Evolutionary conservation across 2,329 filamentous ascomycete genomes (phyloP).

Genomic region (Aspergillus sp.): DNA sequence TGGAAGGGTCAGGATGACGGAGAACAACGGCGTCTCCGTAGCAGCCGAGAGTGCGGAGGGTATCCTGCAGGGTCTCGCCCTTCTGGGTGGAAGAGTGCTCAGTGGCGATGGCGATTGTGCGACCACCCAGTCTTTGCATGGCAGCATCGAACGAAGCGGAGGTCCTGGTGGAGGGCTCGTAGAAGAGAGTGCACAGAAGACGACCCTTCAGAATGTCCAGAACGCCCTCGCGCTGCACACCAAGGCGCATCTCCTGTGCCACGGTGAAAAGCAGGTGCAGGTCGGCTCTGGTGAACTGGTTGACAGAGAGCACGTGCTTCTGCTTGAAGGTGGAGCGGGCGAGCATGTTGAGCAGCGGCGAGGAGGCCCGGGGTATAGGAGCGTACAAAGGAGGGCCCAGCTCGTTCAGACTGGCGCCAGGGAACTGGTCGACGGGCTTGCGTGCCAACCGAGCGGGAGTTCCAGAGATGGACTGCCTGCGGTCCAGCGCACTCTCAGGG

Average conservation of each 20-base stretch:
- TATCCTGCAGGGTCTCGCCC: slow-evolving; percentile 92
- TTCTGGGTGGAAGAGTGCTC: slow-evolving; percentile 88
- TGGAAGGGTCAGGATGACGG: slow-evolving; percentile 83
- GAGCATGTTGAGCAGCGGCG: slow-evolving; percentile 71
- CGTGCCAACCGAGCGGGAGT: slow-evolving; percentile 40
- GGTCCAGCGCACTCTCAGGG: slow-evolving; percentile 42
- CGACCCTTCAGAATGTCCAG: slow-evolving; percentile 84
- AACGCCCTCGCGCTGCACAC: slow-evolving; percentile 89
- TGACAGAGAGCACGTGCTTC: slow-evolving; percentile 87
- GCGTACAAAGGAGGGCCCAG: slow-evolving; percentile 46
- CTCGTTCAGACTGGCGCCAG: slow-evolving; percentile 37
- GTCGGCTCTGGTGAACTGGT: slow-evolving; percentile 84
- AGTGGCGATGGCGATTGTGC: slow-evolving; percentile 80
- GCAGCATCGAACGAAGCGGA: slow-evolving; percentile 96
- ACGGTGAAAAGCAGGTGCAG: slow-evolving; percentile 94
- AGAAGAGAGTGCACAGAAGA: slow-evolving; percentile 92
- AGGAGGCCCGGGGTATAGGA: slow-evolving; percentile 58
- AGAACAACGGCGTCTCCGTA: slow-evolving; percentile 97
- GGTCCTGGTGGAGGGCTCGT: slow-evolving; percentile 94
- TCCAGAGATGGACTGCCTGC: slow-evolving; percentile 42
- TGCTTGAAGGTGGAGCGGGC: slow-evolving; percentile 85
- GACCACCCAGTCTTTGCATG: slow-evolving; percentile 95
- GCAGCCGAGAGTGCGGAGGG: slow-evolving; percentile 88
- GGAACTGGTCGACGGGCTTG: slow-evolving; percentile 33
- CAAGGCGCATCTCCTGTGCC: slow-evolving; percentile 95